Evolutionary conservation across 176 grass and related monocot genomes (phyloP), one percentile per base, ranked within the genome.

Genomic region (Themeda triandra): DNA sequence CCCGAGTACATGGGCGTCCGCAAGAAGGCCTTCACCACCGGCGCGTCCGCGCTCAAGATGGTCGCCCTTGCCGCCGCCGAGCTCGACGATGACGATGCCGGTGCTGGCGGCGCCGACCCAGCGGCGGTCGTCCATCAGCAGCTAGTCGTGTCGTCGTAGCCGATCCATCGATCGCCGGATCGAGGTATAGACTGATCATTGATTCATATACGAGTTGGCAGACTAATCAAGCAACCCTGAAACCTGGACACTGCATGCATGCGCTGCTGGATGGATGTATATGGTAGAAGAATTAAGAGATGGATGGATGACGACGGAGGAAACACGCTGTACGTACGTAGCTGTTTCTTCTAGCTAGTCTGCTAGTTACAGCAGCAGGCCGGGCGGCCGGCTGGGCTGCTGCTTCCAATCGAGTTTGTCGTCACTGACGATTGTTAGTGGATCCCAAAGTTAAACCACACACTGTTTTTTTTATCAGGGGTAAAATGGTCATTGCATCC

Each of bases 1-100:
- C 75, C 87, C 12, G 97, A 99, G 88, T 99, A 99, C 85, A 87
- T 94, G 83, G 79, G 19, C 45, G 70, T 99, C 14, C 89, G 91
- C 62, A 83, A 82, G 75, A 94, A 96, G 71, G 90, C 94, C 15
- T 99, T 99, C 81, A 73, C 91, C 77, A 92, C 85, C 65, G 86
- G 87, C 46, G 74, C 67, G 0, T 81, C 83, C 63, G 87, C 92
- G 62, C 77, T 95, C 71, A 90, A 92, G 82, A 80, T 95, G 86
- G 81, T 91, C 76, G 39, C 85, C 84, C 58, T 62, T 10, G 6
- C 35, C 24, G 39, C 64, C 78, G 10, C 33, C 78, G 45, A 49
- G 10, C 10, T 49, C 67, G 53, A 73, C 35, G 30, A 10, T 4
- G 54, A 3, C 6, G 23, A 21, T 5, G 65, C n/a, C 27, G 13